Percentiles rank a stretch among this genome's conserved stretches.
Conservation (phyloP, 768 basidiomycete species). For the Mycena leptocephala region DNA sequence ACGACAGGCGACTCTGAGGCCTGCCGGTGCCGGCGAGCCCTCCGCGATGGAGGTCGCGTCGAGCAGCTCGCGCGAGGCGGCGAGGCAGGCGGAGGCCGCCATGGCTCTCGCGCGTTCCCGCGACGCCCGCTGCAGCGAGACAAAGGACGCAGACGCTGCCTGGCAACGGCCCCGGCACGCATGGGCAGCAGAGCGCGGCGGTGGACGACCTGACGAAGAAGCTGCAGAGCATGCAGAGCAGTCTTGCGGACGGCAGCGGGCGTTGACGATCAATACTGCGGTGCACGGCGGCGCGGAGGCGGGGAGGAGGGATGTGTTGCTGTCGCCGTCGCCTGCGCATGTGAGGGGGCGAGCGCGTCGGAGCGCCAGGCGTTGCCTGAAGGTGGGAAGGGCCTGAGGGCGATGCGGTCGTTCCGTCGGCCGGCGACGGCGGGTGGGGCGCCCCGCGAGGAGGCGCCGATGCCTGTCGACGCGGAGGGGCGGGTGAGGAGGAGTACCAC, state of each 20-base stretch:
- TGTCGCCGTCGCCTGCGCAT: slow-evolving; percentile 7
- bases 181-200: slow-evolving; percentile 54
- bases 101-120: slow-evolving; percentile 36
- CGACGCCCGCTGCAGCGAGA: slow-evolving; percentile 43
- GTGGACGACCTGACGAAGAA: slow-evolving; percentile 74
- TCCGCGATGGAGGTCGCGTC: slow-evolving; percentile 28
- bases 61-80: slow-evolving; percentile 36
- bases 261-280: slow-evolving; percentile 55
- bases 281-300: slow-evolving; percentile 25
- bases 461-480: not conserved
- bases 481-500: not conserved
- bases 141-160: slow-evolving; percentile 64
- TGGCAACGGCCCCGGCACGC: slow-evolving; percentile 45
- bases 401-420: slow-evolving; percentile 77
- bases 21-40: slow-evolving; percentile 49
- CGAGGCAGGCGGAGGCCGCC: slow-evolving; percentile 34
- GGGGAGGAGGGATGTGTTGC: not conserved
- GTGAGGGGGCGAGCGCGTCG: not conserved
- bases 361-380: slow-evolving; percentile 38
- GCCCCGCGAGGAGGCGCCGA: slow-evolving; percentile 44
- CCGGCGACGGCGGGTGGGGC: slow-evolving; percentile 49
- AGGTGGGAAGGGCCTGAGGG: slow-evolving; percentile 54
- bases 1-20: too few relatives aligned
- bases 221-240: slow-evolving; percentile 67
- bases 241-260: slow-evolving; percentile 62